Percentiles rank a stretch among this genome's conserved stretches.
Conservation (phyloP, 2,329 filamentous ascomycete genomes). For the Aspergillus pseudonomiae region DNA sequence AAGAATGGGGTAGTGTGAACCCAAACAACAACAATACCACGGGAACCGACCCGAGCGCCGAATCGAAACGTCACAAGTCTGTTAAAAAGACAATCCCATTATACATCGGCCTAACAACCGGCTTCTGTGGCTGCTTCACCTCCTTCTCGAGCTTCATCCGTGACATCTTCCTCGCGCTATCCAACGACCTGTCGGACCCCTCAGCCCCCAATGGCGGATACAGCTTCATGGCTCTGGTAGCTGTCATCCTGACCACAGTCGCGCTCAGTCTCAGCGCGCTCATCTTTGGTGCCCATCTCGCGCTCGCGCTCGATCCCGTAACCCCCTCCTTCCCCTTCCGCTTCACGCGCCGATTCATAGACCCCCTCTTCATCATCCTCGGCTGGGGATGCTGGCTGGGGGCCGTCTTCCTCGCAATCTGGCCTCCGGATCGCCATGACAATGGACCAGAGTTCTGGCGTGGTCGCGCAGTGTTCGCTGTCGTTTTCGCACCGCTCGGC, state of each 20-base stretch:
- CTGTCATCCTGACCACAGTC: conserved; percentile 73
- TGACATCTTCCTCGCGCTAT: conserved; percentile 76
- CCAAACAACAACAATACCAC: conserved; percentile 24
- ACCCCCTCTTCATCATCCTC: conserved; percentile 65
- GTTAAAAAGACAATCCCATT: conserved; percentile 85
- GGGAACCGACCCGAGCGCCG: conserved; percentile 33
- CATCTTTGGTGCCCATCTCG: conserved; percentile 73
- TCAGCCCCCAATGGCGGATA: conserved; percentile 67
- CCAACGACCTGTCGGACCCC: conserved; percentile 69
- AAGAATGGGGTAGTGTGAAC: conserved; percentile 59
- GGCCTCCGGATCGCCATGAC: conserved; percentile 63
- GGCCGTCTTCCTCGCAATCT: conserved; percentile 70
- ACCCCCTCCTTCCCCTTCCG: conserved; percentile 64
- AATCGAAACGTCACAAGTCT: conserved; percentile 58
- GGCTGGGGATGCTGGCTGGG: conserved; percentile 78
- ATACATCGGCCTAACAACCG: conserved; percentile 83
- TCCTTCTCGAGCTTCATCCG: conserved; percentile 86
- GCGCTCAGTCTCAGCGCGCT: conserved; percentile 71
- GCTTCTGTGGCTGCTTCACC: conserved; percentile 87
- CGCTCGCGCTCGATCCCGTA: conserved; percentile 60
- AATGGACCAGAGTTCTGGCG: conserved; percentile 66
- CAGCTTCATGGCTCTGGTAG: conserved; percentile 79
- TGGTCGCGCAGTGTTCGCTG: conserved; percentile 71
- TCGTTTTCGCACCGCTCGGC: conserved; percentile 81
- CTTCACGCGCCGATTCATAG: conserved; percentile 62